These are phyloP conservation scores for Mycena vitilis DNA, from an alignment of 768 basidiomycete species.

Conservation along the genomic window DNA sequence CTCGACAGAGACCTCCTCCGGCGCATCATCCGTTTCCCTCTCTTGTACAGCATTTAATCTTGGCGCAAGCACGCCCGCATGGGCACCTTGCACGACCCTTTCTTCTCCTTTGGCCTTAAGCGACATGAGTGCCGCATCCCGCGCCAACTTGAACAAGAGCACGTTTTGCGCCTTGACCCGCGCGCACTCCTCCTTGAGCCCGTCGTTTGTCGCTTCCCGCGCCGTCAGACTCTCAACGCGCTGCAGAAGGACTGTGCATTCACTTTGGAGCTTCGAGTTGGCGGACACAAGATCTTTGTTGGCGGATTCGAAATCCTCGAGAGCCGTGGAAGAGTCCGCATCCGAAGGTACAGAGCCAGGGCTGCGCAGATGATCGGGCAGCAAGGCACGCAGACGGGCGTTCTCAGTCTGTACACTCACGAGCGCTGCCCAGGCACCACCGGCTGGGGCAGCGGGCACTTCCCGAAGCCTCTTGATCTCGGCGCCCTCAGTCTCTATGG, in stretches of 20 bases:
- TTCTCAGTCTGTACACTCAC: constrained; percentile 20
- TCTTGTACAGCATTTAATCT: background rate
- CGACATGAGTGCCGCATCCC: background rate
- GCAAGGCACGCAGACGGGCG: constrained; percentile 7
- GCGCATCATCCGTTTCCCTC: background rate
- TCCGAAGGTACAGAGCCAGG: too few relatives aligned
- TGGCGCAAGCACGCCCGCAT: too few relatives aligned
- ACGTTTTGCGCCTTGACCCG: constrained; percentile 1
- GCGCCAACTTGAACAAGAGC: background rate
- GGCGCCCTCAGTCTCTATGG: background rate
- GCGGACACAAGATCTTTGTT: background rate
- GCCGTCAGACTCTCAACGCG: background rate
- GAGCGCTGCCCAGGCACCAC: constrained; percentile 4
- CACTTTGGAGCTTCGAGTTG: background rate
- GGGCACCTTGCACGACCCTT: background rate
- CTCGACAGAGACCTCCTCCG: background rate
- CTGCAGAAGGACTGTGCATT: too few relatives aligned
- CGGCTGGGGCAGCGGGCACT: background rate
- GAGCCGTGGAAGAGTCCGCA: background rate
- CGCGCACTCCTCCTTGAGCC: background rate
- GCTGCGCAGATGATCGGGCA: background rate
- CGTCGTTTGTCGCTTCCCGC: background rate
- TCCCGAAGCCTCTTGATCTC: background rate
- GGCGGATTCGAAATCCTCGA: background rate
- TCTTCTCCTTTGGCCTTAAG: background rate